Percentiles rank a stretch among this genome's conserved stretches.
These are phyloP conservation scores for Pleurotus salmoneostramineus DNA, from an alignment of 768 basidiomycete species.

Conservation along the genomic window DNA sequence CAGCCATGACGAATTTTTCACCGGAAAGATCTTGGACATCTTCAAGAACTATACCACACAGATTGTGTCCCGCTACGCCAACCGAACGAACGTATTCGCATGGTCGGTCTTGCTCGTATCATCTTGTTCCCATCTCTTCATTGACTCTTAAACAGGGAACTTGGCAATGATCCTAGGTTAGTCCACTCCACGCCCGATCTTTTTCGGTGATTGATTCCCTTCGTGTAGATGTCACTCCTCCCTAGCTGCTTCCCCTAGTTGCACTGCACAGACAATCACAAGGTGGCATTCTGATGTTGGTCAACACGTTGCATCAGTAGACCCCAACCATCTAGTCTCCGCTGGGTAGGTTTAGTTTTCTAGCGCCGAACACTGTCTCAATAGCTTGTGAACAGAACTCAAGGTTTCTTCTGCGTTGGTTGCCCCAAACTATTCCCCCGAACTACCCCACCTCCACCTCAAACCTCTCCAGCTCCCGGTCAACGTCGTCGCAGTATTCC, in stretches of 20 bases:
- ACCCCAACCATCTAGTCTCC: conserved; percentile 62
- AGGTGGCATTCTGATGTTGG: conserved; percentile 50
- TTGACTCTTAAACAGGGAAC: conserved; percentile 37
- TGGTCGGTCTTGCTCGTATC: conserved; percentile 30
- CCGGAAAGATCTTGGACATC: conserved; percentile 37
- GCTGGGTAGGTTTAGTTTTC: conserved; percentile 43
- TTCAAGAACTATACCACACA: conserved; percentile 58
- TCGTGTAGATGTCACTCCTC: conserved; percentile 53
- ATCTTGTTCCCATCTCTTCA: neutral
- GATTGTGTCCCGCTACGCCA: conserved; percentile 51
- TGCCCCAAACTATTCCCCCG: conserved; percentile 54
- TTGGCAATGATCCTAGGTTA: conserved; percentile 66
- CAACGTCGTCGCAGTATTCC: conserved; percentile 28
- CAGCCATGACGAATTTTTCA: conserved; percentile 59
- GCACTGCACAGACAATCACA: conserved; percentile 52
- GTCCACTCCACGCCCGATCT: neutral
- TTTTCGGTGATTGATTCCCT: conserved; percentile 2
- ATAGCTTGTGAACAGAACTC: conserved; percentile 25
- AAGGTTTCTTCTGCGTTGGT: conserved; percentile 55
- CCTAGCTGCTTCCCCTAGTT: conserved; percentile 33
- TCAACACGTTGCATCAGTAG: conserved; percentile 37
- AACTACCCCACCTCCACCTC: conserved; percentile 29
- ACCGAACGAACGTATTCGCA: conserved; percentile 46
- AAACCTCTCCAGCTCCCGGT: conserved; percentile 38
- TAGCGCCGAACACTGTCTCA: neutral